These are phyloP conservation scores for Aspergillus sp. DNA, from an alignment of 2,329 filamentous ascomycete genomes.

Conservation along the genomic window DNA sequence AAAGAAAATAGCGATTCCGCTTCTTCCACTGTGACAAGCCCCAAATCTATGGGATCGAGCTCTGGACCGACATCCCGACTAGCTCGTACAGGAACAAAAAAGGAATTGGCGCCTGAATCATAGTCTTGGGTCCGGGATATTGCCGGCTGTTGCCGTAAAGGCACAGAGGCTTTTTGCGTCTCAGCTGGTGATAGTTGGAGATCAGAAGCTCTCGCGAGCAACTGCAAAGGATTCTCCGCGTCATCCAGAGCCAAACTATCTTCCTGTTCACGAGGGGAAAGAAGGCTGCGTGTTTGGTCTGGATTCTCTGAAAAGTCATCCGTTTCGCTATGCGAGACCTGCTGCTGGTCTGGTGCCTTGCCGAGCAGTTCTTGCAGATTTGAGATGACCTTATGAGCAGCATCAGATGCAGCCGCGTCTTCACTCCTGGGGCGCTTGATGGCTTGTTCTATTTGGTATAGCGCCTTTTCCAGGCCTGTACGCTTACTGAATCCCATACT, in stretches of 20 bases:
- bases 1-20: conserved; percentile 58
- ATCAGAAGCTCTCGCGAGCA: conserved; percentile 66
- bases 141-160: conserved; percentile 37
- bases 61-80: conserved; percentile 58
- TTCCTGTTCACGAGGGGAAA: conserved; percentile 27
- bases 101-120: conserved; percentile 46
- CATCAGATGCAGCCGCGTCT: conserved; percentile 34
- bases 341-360: conserved; percentile 36
- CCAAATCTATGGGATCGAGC: conserved; percentile 62
- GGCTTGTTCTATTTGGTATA: conserved; percentile 67
- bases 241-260: conserved; percentile 60
- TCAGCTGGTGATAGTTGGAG: conserved; percentile 48
- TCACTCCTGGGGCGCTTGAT: conserved; percentile 50
- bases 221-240: conserved; percentile 66
- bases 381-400: conserved; percentile 36
- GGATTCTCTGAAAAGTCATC: conserved; percentile 28
- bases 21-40: conserved; percentile 60
- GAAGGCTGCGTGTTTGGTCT: conserved; percentile 12
- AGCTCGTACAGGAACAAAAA: conserved; percentile 60
- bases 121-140: conserved; percentile 4
- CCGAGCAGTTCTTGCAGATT: conserved; percentile 47
- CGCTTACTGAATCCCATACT: conserved; percentile 54
- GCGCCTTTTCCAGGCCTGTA: conserved; percentile 65
- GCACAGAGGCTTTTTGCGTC: conserved; percentile 16
- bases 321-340: conserved; percentile 24